Evolutionary conservation across 306 rosid genomes (phyloP), one percentile per base, ranked within the genome.

Genomic region (Cyamopsis tetragonoloba): DNA sequence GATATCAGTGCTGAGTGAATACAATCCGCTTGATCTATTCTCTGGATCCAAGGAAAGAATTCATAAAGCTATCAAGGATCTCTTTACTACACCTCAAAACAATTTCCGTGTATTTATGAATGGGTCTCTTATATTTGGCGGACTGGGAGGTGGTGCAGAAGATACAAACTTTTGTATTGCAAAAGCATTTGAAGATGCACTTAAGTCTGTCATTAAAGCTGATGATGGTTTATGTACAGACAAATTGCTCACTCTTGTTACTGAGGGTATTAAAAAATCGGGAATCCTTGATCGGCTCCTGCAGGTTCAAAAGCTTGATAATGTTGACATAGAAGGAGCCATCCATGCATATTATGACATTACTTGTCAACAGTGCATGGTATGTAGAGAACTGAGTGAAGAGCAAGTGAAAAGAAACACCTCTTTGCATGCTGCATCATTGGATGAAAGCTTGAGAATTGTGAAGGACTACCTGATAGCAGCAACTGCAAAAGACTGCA

Each of bases 401-500:
- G 95, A 80, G 17, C 71, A 80, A 48, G 53, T 43, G 18, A 72
- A 75, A 48, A 85, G 19, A 57, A 82, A 77, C 77, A 39, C 82
- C 28, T 67, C 91, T 62, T 74, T 95, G 82, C 99, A 95, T 80
- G 85, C 91, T 54, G 77, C 86, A 43, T 80, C 96, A 7, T 64
- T 86, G 70, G 96, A 85, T 74, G 95, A 85, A 80, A 88, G 86
- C 76, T 65, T 88, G 85, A 95, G 77, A 80, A 77, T 77, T 59
- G 92, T 95, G 51, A 86, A 78, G 84, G 74, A 95, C 83, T 90
- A 82, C 78, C 62, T 88, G 74, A 88, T 82, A 67, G 97, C 95
- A 62, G 80, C 99, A 62, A 88, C 92, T 43, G 92, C 90, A 22
- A 95, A 90, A 72, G 97, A 90, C 89, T 95, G 95, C 77, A 95